These are phyloP conservation scores for Trifolium pratense DNA, from an alignment of 306 rosid species.

Conservation along the genomic window DNA sequence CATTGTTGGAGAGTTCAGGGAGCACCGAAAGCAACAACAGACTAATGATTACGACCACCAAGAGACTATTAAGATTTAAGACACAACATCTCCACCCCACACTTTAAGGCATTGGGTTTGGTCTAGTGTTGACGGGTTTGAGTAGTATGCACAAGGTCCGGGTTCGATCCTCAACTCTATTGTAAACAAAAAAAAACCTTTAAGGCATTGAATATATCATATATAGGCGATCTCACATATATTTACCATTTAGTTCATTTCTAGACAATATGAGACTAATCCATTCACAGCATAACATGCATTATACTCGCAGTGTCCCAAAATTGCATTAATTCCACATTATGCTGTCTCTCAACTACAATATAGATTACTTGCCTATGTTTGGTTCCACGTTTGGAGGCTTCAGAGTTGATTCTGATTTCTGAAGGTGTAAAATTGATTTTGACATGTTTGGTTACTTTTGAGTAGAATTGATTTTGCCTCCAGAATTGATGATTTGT, in stretches of 20 bases:
- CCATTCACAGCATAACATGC: conserved; percentile 3
- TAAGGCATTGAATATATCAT: not conserved
- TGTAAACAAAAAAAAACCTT: too few species aligned
- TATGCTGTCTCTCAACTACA: not conserved
- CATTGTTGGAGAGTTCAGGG: not conserved
- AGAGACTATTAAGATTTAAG: not conserved
- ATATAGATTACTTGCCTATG: too few species aligned
- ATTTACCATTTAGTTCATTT: not conserved
- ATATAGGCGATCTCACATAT: not conserved
- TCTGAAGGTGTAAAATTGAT: too few species aligned
- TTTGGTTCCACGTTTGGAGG: too few species aligned
- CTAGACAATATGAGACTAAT: not conserved
- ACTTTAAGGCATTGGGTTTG: too few species aligned
- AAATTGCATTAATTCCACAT: conserved; percentile 1
- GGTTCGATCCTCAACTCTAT: too few species aligned
- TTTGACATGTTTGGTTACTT: too few species aligned
- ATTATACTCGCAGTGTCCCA: not conserved
- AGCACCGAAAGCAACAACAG: not conserved
- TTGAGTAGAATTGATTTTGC: too few species aligned
- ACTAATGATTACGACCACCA: not conserved
- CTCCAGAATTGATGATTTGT: too few species aligned
- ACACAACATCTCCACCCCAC: not conserved
- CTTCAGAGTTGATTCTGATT: too few species aligned
- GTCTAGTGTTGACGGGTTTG: too few species aligned
- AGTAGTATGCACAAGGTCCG: too few species aligned